Base-by-base conservation (phyloP, 1,284 basidiomycete genomes). In the Inonotus obliquus region DNA sequence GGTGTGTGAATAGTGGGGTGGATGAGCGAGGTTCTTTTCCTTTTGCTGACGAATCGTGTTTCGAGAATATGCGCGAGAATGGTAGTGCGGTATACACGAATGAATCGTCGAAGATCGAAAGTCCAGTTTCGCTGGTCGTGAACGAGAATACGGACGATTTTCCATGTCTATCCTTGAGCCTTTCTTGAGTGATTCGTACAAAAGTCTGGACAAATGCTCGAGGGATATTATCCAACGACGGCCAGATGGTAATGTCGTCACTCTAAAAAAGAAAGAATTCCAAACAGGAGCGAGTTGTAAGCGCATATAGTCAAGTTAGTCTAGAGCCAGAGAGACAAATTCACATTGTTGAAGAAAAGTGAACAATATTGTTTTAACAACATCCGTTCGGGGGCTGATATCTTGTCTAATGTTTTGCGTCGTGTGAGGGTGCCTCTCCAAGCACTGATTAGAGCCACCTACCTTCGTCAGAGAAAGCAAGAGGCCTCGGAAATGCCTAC, bases 1-100 rank as follows among this genome's bases (percentile, higher is more conserved):
- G 65, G 4, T 71, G 71, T 4, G 69, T 48, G 48, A 75, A 67
- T 11, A 76, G 69, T 23, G 73, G 74, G 7, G 70, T 72, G 41
- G 72, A 69, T 13, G 71, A 76, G 35, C 63, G 69, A 54, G 61
- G 61, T 21, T 5, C 29, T n/a, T 21, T 73, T 27, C 21, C 23
- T 14, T 47, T 52, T 37, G 5, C 23, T 13, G 11, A 11, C 49
- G n/a, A 14, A n/a, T 11, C n/a, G 49, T 21, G 14, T 32, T 35
- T 47, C 25, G 29, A 14, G 14, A 19, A 57, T 35, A 47, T 19
- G 17, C 54, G 60, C 39, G 47, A 49, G 45, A 61, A 61, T 1
- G 51, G 45, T 13, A 59, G 51, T 10, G 59, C 25, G 10, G 45
- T 17, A n/a, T 39, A 54, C 13, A 56, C 25, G 37, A 44, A 57